Evolutionary conservation across 768 basidiomycete species (phyloP).

Genomic region (Suillus weaverae): DNA sequence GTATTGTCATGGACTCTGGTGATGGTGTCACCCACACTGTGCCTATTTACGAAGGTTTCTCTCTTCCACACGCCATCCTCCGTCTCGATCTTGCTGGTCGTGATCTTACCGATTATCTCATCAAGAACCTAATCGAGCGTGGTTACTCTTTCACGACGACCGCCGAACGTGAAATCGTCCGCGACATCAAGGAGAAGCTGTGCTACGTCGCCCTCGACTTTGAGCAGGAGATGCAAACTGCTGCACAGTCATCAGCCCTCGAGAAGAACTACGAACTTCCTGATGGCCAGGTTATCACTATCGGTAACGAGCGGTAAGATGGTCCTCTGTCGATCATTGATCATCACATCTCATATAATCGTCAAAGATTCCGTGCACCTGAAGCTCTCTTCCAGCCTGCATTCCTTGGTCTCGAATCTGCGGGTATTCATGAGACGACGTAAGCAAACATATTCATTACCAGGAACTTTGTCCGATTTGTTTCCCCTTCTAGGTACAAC

Average conservation of each 20-base stretch:
- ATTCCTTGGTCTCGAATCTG: conserved; percentile 69
- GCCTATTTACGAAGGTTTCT: conserved; percentile 94
- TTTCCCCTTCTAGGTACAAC: conserved; percentile 42
- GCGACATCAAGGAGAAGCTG: conserved; percentile 93
- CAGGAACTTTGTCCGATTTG: not conserved
- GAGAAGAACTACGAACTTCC: conserved; percentile 96
- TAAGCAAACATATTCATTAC: conserved; percentile 20
- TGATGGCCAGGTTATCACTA: conserved; percentile 90
- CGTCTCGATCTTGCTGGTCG: conserved; percentile 92
- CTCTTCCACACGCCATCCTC: conserved; percentile 89
- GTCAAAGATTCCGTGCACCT: conserved; percentile 51
- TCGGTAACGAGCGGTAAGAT: conserved; percentile 61
- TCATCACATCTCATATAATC: conserved; percentile 1
- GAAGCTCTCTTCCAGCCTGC: conserved; percentile 61
- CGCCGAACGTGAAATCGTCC: conserved; percentile 90
- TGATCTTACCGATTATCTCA: conserved; percentile 82
- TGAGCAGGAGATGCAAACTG: conserved; percentile 90
- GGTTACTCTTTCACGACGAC: conserved; percentile 95
- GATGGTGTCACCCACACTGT: conserved; percentile 97
- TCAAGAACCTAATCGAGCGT: conserved; percentile 86
- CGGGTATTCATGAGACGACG: conserved; percentile 80
- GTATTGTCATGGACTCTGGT: conserved; percentile 94
- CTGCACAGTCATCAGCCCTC: conserved; percentile 82
- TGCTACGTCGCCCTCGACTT: conserved; percentile 95
- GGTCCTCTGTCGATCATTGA: not conserved